Conservation (phyloP, 768 basidiomycete species). For the Mycena latifolia region DNA sequence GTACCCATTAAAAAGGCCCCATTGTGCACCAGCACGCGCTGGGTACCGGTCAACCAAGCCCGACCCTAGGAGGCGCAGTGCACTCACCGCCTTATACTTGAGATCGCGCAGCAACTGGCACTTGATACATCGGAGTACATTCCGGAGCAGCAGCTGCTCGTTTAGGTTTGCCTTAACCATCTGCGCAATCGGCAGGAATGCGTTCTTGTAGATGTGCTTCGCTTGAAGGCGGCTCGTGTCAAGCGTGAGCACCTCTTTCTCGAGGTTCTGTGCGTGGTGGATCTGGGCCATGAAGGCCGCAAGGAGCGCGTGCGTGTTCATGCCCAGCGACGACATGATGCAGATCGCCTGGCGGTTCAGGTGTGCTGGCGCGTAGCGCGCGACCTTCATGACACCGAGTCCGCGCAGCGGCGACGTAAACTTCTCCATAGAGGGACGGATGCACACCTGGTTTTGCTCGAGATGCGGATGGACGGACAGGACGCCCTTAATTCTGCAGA, state of each 20-base stretch:
- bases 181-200: slow-evolving; percentile 29
- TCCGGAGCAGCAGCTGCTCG: slow-evolving; percentile 27
- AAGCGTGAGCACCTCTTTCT: slow-evolving; percentile 18
- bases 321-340: slow-evolving; percentile 29
- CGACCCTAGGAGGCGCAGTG: not conserved
- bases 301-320: slow-evolving; percentile 18
- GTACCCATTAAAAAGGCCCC: slow-evolving; percentile 35
- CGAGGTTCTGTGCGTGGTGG: slow-evolving; percentile 23
- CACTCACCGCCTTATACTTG: slow-evolving; percentile 35
- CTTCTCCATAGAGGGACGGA: slow-evolving; percentile 35
- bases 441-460: slow-evolving; percentile 27
- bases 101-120: slow-evolving; percentile 35
- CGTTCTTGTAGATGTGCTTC: slow-evolving; percentile 28
- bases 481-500: slow-evolving; percentile 31
- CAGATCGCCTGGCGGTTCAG: slow-evolving; percentile 38
- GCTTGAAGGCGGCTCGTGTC: slow-evolving; percentile 27
- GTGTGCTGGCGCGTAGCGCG: slow-evolving; percentile 33
- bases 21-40: slow-evolving; percentile 30
- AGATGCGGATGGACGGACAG: slow-evolving; percentile 36
- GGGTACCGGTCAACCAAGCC: not conserved
- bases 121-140: slow-evolving; percentile 35
- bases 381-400: slow-evolving; percentile 36
- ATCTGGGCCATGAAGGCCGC: slow-evolving; percentile 20
- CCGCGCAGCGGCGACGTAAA: slow-evolving; percentile 28
- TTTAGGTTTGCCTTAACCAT: slow-evolving; percentile 29